Conservation (phyloP, 306 rosid genomes). For the Geum urbanum region DNA sequence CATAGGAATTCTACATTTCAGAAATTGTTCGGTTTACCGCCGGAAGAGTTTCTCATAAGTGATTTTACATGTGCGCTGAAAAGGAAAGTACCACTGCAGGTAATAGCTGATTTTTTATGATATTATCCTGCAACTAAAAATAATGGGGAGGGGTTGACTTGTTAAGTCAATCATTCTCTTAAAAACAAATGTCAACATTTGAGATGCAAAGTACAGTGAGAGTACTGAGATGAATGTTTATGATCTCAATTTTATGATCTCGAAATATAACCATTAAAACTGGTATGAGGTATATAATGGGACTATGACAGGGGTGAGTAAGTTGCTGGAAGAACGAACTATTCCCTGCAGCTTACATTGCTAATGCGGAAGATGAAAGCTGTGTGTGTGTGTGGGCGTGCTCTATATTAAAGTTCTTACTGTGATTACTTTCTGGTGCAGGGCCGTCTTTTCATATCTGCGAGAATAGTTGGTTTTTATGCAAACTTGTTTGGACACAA, state of each 20-base stretch:
- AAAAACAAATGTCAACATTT: background rate
- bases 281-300: background rate
- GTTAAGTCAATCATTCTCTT: no score
- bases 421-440: conserved; percentile 29
- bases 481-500: conserved; percentile 80
- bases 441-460: conserved; percentile 82
- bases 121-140: conserved; percentile 1
- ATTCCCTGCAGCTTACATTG: background rate
- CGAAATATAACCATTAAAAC: background rate
- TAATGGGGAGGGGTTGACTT: no score
- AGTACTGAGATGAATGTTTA: background rate
- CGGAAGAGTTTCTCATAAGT: conserved; percentile 84
- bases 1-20: conserved; percentile 84
- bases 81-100: conserved; percentile 82
- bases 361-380: background rate
- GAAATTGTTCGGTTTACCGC: conserved; percentile 73
- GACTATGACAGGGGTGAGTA: background rate
- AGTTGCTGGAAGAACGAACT: background rate
- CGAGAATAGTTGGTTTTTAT: conserved; percentile 79
- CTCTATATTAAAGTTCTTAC: background rate
- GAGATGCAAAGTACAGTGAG: background rate
- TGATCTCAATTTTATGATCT: no score
- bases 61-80: conserved; percentile 72
- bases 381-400: background rate
- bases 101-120: conserved; percentile 22